phyloP scores from a whole-genome alignment of 2,329 filamentous ascomycete species.

The Claviceps monticola region DNA sequence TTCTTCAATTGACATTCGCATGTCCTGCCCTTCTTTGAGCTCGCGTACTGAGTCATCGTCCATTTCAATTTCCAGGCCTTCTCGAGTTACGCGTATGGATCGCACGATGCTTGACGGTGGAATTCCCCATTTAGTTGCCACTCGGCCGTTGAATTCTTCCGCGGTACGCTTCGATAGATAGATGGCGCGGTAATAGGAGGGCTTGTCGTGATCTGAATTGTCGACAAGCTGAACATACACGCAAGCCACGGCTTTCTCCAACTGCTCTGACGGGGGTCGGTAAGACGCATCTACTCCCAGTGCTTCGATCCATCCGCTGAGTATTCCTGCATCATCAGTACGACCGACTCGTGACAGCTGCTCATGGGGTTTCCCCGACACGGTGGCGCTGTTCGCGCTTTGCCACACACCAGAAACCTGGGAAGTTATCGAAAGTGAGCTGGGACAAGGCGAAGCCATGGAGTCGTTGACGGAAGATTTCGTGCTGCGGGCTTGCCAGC shows the following conservation, averaged over 20 bases:
- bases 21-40: conserved; percentile 81
- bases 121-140: conserved; percentile 69
- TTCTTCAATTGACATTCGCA: conserved; percentile 56
- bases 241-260: conserved; percentile 65
- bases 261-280: conserved; percentile 59
- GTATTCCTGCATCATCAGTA: conserved; percentile 46
- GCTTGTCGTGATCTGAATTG: conserved; percentile 32
- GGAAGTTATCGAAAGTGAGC: conserved; percentile 48
- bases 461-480: conserved; percentile 46
- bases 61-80: conserved; percentile 69
- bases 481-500: conserved; percentile 39
- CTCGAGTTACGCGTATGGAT: conserved; percentile 57
- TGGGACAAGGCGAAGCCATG: conserved; percentile 52
- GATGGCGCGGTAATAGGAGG: conserved; percentile 66
- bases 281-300: conserved; percentile 81
- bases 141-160: conserved; percentile 55
- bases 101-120: conserved; percentile 59
- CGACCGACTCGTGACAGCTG: conserved; percentile 38
- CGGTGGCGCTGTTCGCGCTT: conserved; percentile 38
- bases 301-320: conserved; percentile 80
- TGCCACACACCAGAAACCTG: conserved; percentile 42
- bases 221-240: conserved; percentile 61
- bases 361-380: conserved; percentile 32
- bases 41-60: conserved; percentile 82
- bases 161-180: conserved; percentile 70